Evolutionary conservation across 495 filamentous ascomycete genomes (phyloP).

Genomic region (Penicillium soppii): DNA sequence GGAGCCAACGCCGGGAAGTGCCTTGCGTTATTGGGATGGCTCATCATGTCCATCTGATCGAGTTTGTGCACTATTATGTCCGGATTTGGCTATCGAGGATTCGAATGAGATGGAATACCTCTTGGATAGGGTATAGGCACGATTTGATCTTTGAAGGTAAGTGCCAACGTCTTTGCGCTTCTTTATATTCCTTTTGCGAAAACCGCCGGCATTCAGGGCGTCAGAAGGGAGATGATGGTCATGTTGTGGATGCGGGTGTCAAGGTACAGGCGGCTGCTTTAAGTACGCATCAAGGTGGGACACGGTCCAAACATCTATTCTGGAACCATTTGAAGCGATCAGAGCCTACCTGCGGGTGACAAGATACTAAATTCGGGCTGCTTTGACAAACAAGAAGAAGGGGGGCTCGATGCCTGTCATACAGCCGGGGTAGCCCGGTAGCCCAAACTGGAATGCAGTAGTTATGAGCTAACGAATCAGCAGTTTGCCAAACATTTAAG

Average conservation of each 20-base stretch:
- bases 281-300: not conserved
- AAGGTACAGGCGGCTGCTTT: slow-evolving; percentile 7
- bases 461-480: slow-evolving; percentile 6
- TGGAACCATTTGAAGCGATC: slow-evolving; percentile 4
- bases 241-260: not conserved
- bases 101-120: no score
- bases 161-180: no score
- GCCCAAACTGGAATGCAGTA: slow-evolving; percentile 16
- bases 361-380: slow-evolving; percentile 8
- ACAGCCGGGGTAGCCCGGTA: slow-evolving; percentile 23
- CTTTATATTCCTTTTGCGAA: no score
- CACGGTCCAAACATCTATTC: not conserved
- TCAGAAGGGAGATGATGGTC: not conserved
- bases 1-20: slow-evolving; percentile 34
- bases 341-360: slow-evolving; percentile 14
- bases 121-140: no score
- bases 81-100: no score
- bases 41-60: slow-evolving; percentile 23
- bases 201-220: no score
- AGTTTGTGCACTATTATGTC: no score
- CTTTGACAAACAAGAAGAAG: slow-evolving; percentile 17
- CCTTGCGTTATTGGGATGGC: slow-evolving; percentile 21
- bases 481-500: not conserved
- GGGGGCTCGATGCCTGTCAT: slow-evolving; percentile 15
- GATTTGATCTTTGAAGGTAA: no score